phyloP scores from a whole-genome alignment of 768 basidiomycete genomes.

The Suillus weaverae region DNA sequence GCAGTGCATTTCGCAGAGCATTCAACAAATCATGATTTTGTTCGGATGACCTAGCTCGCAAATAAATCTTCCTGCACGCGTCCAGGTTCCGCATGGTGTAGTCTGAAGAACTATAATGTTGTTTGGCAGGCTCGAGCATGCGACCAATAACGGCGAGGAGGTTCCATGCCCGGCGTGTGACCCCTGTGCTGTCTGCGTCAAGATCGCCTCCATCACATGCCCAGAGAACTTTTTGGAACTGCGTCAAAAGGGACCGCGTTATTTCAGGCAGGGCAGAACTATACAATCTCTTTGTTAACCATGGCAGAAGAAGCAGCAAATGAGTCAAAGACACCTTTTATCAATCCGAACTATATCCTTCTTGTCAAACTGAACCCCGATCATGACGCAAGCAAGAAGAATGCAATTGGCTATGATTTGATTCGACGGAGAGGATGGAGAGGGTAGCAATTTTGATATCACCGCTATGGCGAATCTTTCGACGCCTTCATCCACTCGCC shows the following conservation, averaged over 20 bases:
- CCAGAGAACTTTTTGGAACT: neutral
- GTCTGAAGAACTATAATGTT: rapidly evolving
- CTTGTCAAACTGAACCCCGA: neutral
- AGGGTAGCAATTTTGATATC: neutral
- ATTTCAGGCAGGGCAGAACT: neutral
- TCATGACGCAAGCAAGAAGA: neutral
- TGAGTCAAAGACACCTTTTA: neutral
- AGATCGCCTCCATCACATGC: neutral
- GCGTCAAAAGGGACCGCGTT: neutral
- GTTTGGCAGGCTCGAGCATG: neutral
- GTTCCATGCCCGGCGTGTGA: neutral
- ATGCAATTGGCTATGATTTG: neutral
- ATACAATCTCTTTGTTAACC: neutral
- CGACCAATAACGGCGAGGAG: neutral
- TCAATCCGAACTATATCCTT: neutral
- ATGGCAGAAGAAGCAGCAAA: neutral
- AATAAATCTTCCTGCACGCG: neutral
- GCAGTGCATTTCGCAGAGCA: neutral
- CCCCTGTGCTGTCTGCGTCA: neutral
- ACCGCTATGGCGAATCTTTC: neutral
- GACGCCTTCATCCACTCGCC: neutral
- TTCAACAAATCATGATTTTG: neutral
- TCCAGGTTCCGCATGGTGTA: neutral
- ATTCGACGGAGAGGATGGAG: neutral
- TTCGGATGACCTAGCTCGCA: neutral